Evolutionary conservation across 192 early-diverging fungal species (phyloP), one percentile per base, ranked within the genome.

Genomic region (Entomortierella chlamydospora): DNA sequence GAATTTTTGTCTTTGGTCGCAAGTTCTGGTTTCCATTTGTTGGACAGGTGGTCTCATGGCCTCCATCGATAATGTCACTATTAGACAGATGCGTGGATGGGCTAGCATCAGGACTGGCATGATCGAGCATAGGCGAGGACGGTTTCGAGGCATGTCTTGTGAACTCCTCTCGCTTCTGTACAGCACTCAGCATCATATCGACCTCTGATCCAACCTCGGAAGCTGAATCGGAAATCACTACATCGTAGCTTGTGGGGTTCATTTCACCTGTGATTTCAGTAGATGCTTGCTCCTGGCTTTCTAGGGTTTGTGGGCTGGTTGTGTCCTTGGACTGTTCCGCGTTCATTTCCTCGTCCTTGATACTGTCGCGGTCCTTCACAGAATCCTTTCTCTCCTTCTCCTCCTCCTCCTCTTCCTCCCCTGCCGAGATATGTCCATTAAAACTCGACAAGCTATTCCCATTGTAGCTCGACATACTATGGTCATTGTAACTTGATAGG

Each of bases 191-290:
- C 45, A 79, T 70, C 51, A 70, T 18, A 52, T 63, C 76, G 2
- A 79, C 76, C n/a, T 79, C 76, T 0, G 76, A 79, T 25, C 76
- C 76, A 31, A 79, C 76, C 25, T 79, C 76, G 1, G 76, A 79
- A 0, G 62, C 41, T 7, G 57, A 56, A 20, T 66, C 64, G 11
- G 72, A 73, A 4, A 57, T 18, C 13, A 20, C 29, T n/a, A 60
- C 67, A 13, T 49, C 67, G 22, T 2, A 10, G 30, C 42, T 39
- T 22, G 2, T n/a, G 4, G 31, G 26, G 23, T 30, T 50, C 17
- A 28, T 73, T 26, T 22, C 53, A 42, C 26, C 39, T 39, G 10
- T 6, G 39, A 41, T 60, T 22, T 60, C 55, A 34, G 12, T 20
- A 57, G 26, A 20, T 28, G 8, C 18, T 7, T 29, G 55, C 13